Base-by-base conservation (phyloP, 352 stramenopile genomes). In the Globisporangium orthogonon region DNA sequence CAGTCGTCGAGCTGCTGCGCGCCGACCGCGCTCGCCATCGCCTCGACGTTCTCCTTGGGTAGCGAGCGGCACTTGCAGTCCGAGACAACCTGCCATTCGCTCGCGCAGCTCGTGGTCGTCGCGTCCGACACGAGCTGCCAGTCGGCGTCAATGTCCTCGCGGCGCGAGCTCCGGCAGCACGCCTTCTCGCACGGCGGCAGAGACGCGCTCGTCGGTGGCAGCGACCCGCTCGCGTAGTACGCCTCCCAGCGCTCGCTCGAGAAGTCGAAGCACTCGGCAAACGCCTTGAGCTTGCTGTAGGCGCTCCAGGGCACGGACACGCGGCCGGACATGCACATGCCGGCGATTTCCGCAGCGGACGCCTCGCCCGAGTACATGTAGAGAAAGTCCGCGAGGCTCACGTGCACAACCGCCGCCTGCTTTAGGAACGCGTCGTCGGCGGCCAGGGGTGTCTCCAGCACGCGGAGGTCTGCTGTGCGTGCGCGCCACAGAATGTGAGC, bases 361-460 rank as follows among this genome's bases (percentile, higher is more conserved):
- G 82, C 78, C 31, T 91, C 77, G 46, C 83, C 83, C 39, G 81
- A 90, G 69, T 94, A 94, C 83, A 94, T 94, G 72, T 85, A 91
- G 47, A 94, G 63, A 52, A 94, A 94, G 52, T 94, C 83, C 2
- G 76, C 74, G 1, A 94, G 66, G 57, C 76, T 90, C 49, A 94
- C 74, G 59, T 82, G 67, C 44, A 94, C 79, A 4, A 86, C 71
- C 11, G 78, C 80, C n/a, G 79, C 74, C n/a, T 89, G 74, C 1
- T 67, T 66, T 29, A 78, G 52, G 44, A 87, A 88, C 43, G 77
- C 69, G 57, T 88, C 76, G 40, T 73, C 65, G 6, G 64, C 63
- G 23, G 71, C 60, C 40, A 91, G 49, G 18, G 76, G 69, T 17
- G 70, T 67, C 18, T 71, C 77, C 13, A 73, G 70, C n/a, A 94